A percentile compares a stretch with the other conserved stretches of the same genome.
phyloP scores from a whole-genome alignment of 2,329 filamentous ascomycete species.

The Ilyonectria robusta region DNA sequence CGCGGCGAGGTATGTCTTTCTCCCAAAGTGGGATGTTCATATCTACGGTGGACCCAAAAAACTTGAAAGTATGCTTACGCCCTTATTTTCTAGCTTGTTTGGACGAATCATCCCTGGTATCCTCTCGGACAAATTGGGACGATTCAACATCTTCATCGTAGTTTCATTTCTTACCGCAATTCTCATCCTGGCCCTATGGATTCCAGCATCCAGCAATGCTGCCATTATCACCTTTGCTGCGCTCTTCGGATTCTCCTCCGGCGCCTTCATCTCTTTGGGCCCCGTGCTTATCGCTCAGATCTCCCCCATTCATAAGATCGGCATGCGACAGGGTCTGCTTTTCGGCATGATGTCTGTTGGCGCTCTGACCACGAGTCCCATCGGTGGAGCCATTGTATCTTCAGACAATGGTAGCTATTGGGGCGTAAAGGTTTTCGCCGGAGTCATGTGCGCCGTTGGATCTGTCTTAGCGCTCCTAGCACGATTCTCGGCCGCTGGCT shows the following conservation, averaged over 20 bases:
- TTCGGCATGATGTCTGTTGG: conserved; percentile 35
- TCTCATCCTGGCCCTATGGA: conserved; percentile 53
- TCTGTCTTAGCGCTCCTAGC: conserved; percentile 1
- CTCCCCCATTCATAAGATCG: conserved; percentile 68
- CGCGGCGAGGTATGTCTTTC: conserved; percentile 44
- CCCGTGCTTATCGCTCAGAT: conserved; percentile 61
- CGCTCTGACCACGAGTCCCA: conserved; percentile 39
- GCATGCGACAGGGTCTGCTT: conserved; percentile 63
- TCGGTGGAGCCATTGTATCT: conserved; percentile 38
- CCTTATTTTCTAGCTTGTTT: conserved; percentile 45
- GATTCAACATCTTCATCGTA: conserved; percentile 60
- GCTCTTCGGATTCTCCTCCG: conserved; percentile 55
- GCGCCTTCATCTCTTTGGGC: conserved; percentile 50
- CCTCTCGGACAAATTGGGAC: conserved; percentile 54
- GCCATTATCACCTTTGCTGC: conserved; percentile 50
- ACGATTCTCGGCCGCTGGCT: too few species aligned
- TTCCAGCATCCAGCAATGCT: conserved; percentile 47
- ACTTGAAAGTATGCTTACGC: too few species aligned
- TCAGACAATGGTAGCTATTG: conserved; percentile 7
- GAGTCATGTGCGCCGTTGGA: conserved; percentile 8
- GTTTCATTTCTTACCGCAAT: conserved; percentile 55
- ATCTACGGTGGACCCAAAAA: too few species aligned
- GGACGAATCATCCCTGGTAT: conserved; percentile 53
- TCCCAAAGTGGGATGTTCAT: too few species aligned
- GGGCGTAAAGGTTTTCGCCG: conserved; percentile 8